Conservation (phyloP, 768 basidiomycete genomes). For the Auricularia sp. region DNA sequence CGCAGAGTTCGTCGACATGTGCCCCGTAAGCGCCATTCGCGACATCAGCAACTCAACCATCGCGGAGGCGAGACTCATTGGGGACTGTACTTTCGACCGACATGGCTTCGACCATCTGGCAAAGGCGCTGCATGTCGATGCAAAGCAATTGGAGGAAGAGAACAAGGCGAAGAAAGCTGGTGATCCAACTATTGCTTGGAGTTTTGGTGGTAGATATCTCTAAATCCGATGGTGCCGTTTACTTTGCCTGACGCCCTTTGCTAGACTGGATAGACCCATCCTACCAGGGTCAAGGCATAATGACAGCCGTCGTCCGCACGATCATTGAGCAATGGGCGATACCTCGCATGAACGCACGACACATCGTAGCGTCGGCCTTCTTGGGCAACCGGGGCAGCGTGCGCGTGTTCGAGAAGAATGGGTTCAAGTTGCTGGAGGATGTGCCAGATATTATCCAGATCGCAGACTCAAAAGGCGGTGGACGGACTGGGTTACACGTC, state of each 20-base stretch:
- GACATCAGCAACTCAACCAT: conserved; percentile 39
- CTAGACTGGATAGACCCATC: conserved; percentile 51
- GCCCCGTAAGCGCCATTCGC: conserved; percentile 43
- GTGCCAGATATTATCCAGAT: conserved; percentile 30
- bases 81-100: conserved; percentile 30
- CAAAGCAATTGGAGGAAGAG: conserved; percentile 17
- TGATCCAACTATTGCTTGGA: conserved; percentile 51
- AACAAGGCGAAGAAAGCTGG: conserved; percentile 36
- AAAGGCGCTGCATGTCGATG: conserved; percentile 23
- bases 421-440: conserved; percentile 35
- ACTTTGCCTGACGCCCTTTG: not conserved
- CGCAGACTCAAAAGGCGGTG: conserved; percentile 26
- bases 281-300: conserved; percentile 61
- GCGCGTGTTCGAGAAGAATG: conserved; percentile 59
- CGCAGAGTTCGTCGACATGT: conserved; percentile 29
- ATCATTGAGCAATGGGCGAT: conserved; percentile 52
- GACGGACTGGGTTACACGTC: conserved; percentile 13
- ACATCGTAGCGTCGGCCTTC: conserved; percentile 36
- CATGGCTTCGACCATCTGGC: conserved; percentile 23
- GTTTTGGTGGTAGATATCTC: conserved; percentile 50
- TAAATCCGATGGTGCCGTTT: not conserved
- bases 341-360: conserved; percentile 50
- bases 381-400: conserved; percentile 49
- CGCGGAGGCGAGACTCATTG: conserved; percentile 45
- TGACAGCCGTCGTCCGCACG: conserved; percentile 52